Conservation (phyloP, 208 protist genomes). For the Crithidia bombi region DNA sequence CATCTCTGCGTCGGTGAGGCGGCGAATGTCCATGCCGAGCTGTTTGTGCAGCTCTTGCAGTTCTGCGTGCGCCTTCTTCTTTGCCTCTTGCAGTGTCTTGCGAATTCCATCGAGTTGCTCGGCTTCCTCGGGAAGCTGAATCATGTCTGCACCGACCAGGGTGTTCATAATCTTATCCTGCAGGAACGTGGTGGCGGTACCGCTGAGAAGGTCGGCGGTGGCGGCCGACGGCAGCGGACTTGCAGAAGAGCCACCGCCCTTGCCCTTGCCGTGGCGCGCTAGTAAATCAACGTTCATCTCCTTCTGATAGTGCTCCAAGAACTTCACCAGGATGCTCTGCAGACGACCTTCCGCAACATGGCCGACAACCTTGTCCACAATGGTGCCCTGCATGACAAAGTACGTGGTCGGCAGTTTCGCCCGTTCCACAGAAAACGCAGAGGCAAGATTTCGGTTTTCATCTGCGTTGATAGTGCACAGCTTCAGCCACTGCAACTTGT, state of each 20-base stretch:
- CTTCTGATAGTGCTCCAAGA: slow-evolving; percentile 87
- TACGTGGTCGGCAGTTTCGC: slow-evolving; percentile 86
- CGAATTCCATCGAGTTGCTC: slow-evolving; percentile 75
- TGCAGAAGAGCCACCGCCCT: background rate
- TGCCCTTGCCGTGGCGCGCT: slow-evolving; percentile 26
- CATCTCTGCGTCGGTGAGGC: slow-evolving; percentile 68
- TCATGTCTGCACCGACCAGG: slow-evolving; percentile 73
- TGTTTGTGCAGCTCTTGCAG: slow-evolving; percentile 66
- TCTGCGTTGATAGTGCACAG: slow-evolving; percentile 88
- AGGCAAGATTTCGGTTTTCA: slow-evolving; percentile 87
- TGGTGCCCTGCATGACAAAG: slow-evolving; percentile 91
- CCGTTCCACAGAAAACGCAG: slow-evolving; percentile 85
- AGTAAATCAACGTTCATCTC: slow-evolving; percentile 87
- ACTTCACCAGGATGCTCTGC: slow-evolving; percentile 76
- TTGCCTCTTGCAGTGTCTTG: slow-evolving; percentile 81
- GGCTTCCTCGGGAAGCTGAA: slow-evolving; percentile 81
- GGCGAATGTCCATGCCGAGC: slow-evolving; percentile 76
- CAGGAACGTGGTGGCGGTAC: slow-evolving; percentile 79
- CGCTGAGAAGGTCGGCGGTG: slow-evolving; percentile 67
- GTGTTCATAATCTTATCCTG: slow-evolving; percentile 71
- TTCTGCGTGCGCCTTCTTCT: slow-evolving; percentile 79
- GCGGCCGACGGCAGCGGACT: slow-evolving; percentile 68
- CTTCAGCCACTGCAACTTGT: slow-evolving; percentile 70
- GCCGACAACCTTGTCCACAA: slow-evolving; percentile 80
- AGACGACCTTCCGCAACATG: slow-evolving; percentile 62